Evolutionary conservation across 1,139 yeast species (phyloP), one percentile per base, ranked within the genome.

Genomic region (Pichia sp.): DNA sequence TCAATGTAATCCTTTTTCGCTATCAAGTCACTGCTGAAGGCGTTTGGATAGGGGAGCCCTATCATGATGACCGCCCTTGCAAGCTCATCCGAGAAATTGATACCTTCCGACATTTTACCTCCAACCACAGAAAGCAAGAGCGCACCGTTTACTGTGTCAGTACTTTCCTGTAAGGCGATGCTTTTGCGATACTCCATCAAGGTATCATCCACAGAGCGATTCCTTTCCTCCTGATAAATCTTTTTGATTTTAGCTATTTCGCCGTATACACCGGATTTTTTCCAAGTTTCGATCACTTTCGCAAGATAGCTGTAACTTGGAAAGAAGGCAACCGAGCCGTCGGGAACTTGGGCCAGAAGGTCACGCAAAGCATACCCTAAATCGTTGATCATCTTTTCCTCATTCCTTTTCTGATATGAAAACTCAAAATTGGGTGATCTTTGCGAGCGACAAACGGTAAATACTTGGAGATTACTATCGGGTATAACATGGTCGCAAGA

Each of bases 71-170:
- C 95, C 0, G 90, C 93, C 59, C 98, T 75, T 0, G 97, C 97
- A 31, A 93, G 72, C 47, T 86, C 82, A 66, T 90, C 95, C 3
- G 92, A 81, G 67, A 93, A 92, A 66, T 92, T 92, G 51, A 92
- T 93, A 6, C 99, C 99, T 69, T 92, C 99, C 0, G 97, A 89
- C 74, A 93, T 76, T 64, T 87, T 87, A 0, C 98, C 99, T 1
- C 97, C 97, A 15, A 93, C 96, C 0, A 93, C 96, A 0, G 97
- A 84, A 34, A 92, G 75, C 5, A 93, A 70, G 1, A 87, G 64
- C 0, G 95, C 93, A 0, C 95, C 95, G 10, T 52, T 31, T 45
- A 54, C 40, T 11, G 16, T 31, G 19, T n/a, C 16, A 36, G 13
- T 15, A n/a, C 41, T 15, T n/a, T 36, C 31, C 3, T 34, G 31